Evolutionary conservation across 2,329 filamentous ascomycete species (phyloP), one percentile per base, ranked within the genome.

Genomic region (Gliomastix tumulicola): DNA sequence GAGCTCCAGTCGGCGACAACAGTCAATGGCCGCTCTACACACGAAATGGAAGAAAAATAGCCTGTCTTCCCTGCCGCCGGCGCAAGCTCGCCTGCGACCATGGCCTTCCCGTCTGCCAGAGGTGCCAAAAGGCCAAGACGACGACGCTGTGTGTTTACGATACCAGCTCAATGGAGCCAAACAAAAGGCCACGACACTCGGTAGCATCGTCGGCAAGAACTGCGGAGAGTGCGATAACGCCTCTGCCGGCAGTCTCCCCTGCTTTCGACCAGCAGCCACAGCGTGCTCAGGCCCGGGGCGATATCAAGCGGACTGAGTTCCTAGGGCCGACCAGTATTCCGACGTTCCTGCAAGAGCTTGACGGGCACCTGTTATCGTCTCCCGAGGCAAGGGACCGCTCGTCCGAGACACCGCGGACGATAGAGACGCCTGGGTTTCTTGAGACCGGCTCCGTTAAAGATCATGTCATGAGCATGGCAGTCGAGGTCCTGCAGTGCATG

Each of bases 11-110:
- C n/a, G n/a, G n/a, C n/a, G n/a, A n/a, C n/a, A n/a, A n/a, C n/a
- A n/a, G n/a, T n/a, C n/a, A n/a, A n/a, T n/a, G n/a, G n/a, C n/a
- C n/a, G n/a, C n/a, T n/a, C n/a, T n/a, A n/a, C n/a, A n/a, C n/a
- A n/a, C 25, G 25, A 7, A 28, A 28, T 28, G 25, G 25, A 13
- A 13, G 25, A 13, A 13, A n/a, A 7, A 34, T 32, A 34, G 38
- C 38, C 8, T 40, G 38, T 23, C 30, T 36, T n/a, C 38, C 38
- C 4, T 40, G 38, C 16, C 38, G 34, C 6, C 38, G 38, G 9
- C 30, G 34, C 10, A 40, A 40, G 21, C 17, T 40, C 15, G 38
- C 38, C 13, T 40, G 38, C 23, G 38, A 40, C 21, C 33, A 35
- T 25, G 21, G 12, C 5, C 33, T 15, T 21, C 33, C 33, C 20